Evolutionary conservation across 2,329 filamentous ascomycete species (phyloP).

Genomic region (Colletotrichum gloeosporioides): DNA sequence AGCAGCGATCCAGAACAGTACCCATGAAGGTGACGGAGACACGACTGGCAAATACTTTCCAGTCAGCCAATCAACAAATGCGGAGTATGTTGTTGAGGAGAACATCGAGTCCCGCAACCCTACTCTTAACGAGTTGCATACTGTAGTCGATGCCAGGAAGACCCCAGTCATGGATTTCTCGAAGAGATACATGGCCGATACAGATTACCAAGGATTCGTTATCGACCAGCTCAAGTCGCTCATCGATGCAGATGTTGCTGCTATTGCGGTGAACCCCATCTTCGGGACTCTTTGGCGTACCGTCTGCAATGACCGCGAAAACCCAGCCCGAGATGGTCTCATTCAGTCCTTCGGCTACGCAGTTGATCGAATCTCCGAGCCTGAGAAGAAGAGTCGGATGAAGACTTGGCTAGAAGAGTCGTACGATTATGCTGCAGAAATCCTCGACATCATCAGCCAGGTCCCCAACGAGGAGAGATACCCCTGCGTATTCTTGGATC

Average conservation of each 20-base stretch:
- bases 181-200: conserved; percentile 44
- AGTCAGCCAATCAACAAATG: neutral
- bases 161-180: conserved; percentile 37
- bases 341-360: conserved; percentile 44
- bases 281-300: conserved; percentile 56
- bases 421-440: conserved; percentile 52
- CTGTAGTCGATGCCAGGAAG: conserved; percentile 26
- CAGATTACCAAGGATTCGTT: conserved; percentile 41
- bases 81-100: neutral
- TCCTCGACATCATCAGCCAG: conserved; percentile 38
- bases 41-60: neutral
- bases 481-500: conserved; percentile 56
- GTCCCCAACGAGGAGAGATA: conserved; percentile 44
- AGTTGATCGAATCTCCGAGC: conserved; percentile 39
- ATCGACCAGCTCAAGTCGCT: conserved; percentile 44
- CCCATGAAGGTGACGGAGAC: neutral
- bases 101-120: conserved; percentile 24
- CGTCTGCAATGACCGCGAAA: conserved; percentile 51
- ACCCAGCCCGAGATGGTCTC: conserved; percentile 44
- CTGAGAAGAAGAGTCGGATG: conserved; percentile 41
- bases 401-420: conserved; percentile 56
- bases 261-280: conserved; percentile 53
- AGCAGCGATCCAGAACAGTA: neutral
- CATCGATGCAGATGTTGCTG: conserved; percentile 46
- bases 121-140: conserved; percentile 27